Evolutionary conservation across 805 yeast species (phyloP), one percentile per base, ranked within the genome.

Genomic region (Hanseniaspora occidentalis): DNA sequence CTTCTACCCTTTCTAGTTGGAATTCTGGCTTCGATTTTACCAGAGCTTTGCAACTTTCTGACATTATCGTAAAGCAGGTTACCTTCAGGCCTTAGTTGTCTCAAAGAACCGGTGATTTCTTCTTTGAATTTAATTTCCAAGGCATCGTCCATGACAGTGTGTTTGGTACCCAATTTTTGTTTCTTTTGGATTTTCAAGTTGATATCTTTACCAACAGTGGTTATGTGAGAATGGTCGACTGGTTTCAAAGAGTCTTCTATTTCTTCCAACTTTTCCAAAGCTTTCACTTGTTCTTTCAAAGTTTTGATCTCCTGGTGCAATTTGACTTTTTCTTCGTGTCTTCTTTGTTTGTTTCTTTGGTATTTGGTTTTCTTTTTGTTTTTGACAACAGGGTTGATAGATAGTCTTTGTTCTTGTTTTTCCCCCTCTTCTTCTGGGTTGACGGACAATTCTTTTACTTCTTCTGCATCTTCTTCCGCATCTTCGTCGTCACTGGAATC

Each of bases 11-110:
- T 69, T 43, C 73, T 76, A 31, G 53, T 49, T 10, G 80, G 84
- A 27, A 78, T 71, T 62, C 96, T 75, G 5, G 95, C 69, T 61
- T 89, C 98, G 42, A 92, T 69, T 54, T 79, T 74, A 50, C 98
- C 98, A 23, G 79, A 69, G 46, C 84, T 75, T 64, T 92, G 97
- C 47, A 89, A 58, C 45, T 73, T 73, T 58, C 78, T 71, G 76
- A 89, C 77, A 43, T 85, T 78, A 56, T 88, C 96, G 47, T 79
- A 77, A 35, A 85, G 67, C 43, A 84, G 63, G 56, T 80, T 84
- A 14, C 97, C 97, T 64, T 92, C 98, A 0, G 97, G 92, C 55
- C 75, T 83, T 54, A 92, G 65, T 46, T 77, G 73, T 58, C 96
- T 75, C 51, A 92, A 66, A 13, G 94, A 83, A 51, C 83, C 94